These are phyloP conservation scores for Cadophora sp. DNA, from an alignment of 2,329 filamentous ascomycete species.

Conservation along the genomic window DNA sequence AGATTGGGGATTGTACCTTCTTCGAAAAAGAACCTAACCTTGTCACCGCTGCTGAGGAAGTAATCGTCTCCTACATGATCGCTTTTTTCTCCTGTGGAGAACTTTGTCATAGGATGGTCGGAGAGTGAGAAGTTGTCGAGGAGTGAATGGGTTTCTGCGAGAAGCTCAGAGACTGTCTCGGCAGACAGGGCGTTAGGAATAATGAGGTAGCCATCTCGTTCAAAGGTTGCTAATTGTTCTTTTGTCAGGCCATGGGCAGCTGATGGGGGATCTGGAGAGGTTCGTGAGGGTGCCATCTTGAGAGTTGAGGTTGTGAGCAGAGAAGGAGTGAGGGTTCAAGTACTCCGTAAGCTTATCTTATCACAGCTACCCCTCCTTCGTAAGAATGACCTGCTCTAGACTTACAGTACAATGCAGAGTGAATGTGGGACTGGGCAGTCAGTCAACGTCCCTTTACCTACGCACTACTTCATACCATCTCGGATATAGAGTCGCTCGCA, in stretches of 20 bases:
- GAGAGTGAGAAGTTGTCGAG: conserved; percentile 79
- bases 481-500: no score
- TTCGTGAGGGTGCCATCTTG: conserved; percentile 37
- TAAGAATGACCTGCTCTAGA: conserved; percentile 19
- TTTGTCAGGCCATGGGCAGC: conserved; percentile 59
- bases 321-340: not conserved
- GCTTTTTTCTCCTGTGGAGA: conserved; percentile 78
- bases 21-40: conserved; percentile 97
- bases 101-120: conserved; percentile 90
- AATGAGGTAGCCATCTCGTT: conserved; percentile 87
- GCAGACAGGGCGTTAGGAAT: conserved; percentile 77
- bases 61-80: conserved; percentile 93
- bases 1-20: conserved; percentile 56
- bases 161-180: conserved; percentile 69
- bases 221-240: conserved; percentile 74
- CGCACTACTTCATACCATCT: no score
- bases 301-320: not conserved
- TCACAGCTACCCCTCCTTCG: conserved; percentile 20
- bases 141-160: conserved; percentile 76
- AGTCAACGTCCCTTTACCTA: no score
- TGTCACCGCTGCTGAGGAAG: conserved; percentile 88
- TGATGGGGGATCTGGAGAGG: conserved; percentile 28
- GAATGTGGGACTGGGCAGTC: not conserved
- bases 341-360: not conserved
- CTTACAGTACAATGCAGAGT: no score